A percentile compares a stretch with the other conserved stretches of the same genome.
Conservation (phyloP, 306 rosid genomes). For the Senna tora region DNA sequence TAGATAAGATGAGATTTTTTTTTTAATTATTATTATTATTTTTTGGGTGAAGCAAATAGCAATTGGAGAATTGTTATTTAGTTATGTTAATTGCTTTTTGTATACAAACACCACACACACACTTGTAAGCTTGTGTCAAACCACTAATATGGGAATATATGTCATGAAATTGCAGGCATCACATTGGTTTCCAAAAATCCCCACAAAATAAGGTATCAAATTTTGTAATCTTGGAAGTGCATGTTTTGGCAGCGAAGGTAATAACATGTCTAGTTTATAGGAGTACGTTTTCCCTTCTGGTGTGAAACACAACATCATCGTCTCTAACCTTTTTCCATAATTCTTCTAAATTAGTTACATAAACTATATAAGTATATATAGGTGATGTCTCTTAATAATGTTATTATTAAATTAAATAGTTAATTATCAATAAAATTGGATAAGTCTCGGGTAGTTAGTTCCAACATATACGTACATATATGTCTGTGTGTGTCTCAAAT, state of each 20-base stretch:
- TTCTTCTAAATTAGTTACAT: conserved; percentile 33
- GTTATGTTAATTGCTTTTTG: conserved; percentile 32
- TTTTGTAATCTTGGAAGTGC: conserved; percentile 30
- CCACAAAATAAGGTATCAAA: conserved; percentile 42
- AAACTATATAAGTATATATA: neutral
- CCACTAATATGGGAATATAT: conserved; percentile 45
- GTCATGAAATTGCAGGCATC: conserved; percentile 36
- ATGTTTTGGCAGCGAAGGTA: conserved; percentile 54
- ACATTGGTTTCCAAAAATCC: conserved; percentile 35
- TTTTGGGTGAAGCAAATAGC: neutral
- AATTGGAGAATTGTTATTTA: conserved; percentile 8
- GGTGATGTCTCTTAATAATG: neutral
- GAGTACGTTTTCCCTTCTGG: conserved; percentile 43
- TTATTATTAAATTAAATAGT: too few species aligned
- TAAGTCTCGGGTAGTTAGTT: too few species aligned
- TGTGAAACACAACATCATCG: conserved; percentile 46
- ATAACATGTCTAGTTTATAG: conserved; percentile 54
- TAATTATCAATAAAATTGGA: too few species aligned
- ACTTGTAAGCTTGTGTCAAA: conserved; percentile 38
- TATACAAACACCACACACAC: conserved; percentile 13
- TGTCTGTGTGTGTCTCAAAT: too few species aligned
- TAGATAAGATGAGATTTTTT: neutral
- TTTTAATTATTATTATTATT: neutral
- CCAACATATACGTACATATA: too few species aligned
- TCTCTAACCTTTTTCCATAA: conserved; percentile 40